Conservation (phyloP, 2,329 filamentous ascomycete species). For the Raffaelea ambrosiae region DNA sequence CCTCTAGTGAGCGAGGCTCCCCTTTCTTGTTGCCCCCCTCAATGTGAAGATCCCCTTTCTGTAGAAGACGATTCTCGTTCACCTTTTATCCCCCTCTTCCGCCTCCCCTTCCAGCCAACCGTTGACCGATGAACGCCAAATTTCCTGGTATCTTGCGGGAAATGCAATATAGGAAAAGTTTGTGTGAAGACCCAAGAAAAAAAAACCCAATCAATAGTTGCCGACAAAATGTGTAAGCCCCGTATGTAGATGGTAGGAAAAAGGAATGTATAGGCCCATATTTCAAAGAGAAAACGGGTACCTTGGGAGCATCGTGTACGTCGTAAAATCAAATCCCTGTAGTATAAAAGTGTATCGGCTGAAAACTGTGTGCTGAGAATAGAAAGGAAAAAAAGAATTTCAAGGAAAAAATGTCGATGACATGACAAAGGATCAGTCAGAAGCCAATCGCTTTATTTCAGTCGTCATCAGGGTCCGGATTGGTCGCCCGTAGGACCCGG, state of each 20-base stretch:
- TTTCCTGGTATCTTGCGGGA: conserved; percentile 32
- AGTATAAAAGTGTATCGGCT: background rate
- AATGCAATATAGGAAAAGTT: conserved; percentile 23
- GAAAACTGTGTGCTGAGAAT: background rate
- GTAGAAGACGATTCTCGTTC: too few relatives aligned
- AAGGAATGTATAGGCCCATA: background rate
- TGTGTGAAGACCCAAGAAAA: too few relatives aligned
- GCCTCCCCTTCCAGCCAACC: background rate
- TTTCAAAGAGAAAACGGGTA: conserved; percentile 6
- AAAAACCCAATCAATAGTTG: conserved; percentile 18
- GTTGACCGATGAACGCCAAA: conserved; percentile 32
- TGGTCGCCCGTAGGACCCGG: conserved; percentile 52
- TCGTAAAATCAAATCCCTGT: conserved; percentile 18
- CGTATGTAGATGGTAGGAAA: background rate
- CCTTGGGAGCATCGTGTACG: conserved; percentile 20
- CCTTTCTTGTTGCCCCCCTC: too few relatives aligned
- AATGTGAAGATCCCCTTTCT: too few relatives aligned
- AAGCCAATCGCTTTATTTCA: background rate
- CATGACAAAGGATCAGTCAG: background rate
- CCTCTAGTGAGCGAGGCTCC: too few relatives aligned
- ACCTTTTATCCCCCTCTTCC: background rate
- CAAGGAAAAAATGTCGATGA: background rate
- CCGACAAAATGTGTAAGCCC: background rate
- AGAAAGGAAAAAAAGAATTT: background rate
- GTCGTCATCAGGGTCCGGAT: conserved; percentile 42